Evolutionary conservation across 768 basidiomycete species (phyloP), one percentile per base, ranked within the genome.

Genomic region (Ramaria sp.): DNA sequence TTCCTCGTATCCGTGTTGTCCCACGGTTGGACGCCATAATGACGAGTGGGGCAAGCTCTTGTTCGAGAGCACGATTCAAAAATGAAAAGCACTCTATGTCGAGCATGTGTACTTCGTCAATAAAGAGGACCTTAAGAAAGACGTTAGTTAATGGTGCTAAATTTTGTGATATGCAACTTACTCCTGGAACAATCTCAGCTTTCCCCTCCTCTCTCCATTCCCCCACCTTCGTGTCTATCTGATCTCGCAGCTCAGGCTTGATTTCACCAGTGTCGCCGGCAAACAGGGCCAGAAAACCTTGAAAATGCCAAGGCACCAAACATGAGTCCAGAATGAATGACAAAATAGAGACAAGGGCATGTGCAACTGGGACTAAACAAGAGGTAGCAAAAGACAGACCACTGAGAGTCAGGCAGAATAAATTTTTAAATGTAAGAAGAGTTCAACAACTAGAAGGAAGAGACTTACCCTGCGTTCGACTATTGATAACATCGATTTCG

Each of bases 1-100:
- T 98, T 37, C 95, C 95, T 60, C 95, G 80, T 70, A 99, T 96
- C 52, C 89, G 80, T 4, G 93, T 83, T 80, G 92, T 92, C 4
- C 95, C n/a, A n/a, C n/a, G n/a, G n/a, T 99, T 99, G 47, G 90
- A 91, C 1, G 95, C 95, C 95, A 99, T 97, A 64, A 99, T 92
- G 38, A 99, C 95, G 53, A 98, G 74, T 1, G 95, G 95, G 1
- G 95, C 85, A 0, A 98, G 77, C 60, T 95, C 94, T 59, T 85
- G 84, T 68, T 99, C 95, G 49, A 99, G 76, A 1, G 95, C 95
- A 34, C 95, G 83, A 69, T 99, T 99, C 59, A 99, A 76, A 79
- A 94, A 99, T 7, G 94, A 96, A 76, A 98, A 98, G 67, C 95
- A 97, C 69, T n/a, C n/a, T 60, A 99, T 97, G 69, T 99, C 95